phyloP scores from a whole-genome alignment of 1,284 basidiomycete genomes.

The Malassezia psittaci region DNA sequence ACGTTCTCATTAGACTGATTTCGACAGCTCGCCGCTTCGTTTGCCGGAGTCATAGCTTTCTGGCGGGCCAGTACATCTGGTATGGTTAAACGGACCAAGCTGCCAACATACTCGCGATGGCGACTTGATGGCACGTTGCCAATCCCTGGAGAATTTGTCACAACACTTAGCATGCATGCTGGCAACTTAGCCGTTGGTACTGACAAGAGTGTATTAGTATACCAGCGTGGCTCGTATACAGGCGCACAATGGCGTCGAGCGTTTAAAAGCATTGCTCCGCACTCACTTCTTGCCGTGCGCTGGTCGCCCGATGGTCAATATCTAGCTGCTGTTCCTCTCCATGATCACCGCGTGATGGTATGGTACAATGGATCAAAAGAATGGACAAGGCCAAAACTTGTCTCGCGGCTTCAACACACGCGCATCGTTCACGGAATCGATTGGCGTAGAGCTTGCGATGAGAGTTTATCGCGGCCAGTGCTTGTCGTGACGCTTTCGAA shows the following conservation, averaged over 20 bases:
- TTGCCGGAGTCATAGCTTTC: constrained; percentile 9
- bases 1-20: not conserved
- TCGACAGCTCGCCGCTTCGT: constrained; percentile 12
- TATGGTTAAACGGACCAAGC: not conserved
- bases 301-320: constrained; percentile 14
- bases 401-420: constrained; percentile 5
- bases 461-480: not conserved
- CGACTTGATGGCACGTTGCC: constrained; percentile 11
- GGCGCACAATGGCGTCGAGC: constrained; percentile 1
- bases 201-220: constrained; percentile 3
- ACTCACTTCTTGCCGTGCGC: constrained; percentile 8
- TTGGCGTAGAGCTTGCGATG: constrained; percentile 3
- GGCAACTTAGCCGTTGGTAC: constrained; percentile 10
- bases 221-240: not conserved
- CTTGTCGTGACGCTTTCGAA: constrained; percentile 8
- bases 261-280: not conserved
- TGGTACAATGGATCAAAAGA: not conserved
- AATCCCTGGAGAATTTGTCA: constrained; percentile 7
- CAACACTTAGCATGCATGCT: not conserved
- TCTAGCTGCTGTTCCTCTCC: constrained; percentile 8
- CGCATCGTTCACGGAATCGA: constrained; percentile 5
- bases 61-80: constrained; percentile 9
- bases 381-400: not conserved
- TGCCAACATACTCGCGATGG: constrained; percentile 13
- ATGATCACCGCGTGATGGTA: constrained; percentile 12